Conservation (phyloP, 768 basidiomycete species). For the Mycena chlorophos region DNA sequence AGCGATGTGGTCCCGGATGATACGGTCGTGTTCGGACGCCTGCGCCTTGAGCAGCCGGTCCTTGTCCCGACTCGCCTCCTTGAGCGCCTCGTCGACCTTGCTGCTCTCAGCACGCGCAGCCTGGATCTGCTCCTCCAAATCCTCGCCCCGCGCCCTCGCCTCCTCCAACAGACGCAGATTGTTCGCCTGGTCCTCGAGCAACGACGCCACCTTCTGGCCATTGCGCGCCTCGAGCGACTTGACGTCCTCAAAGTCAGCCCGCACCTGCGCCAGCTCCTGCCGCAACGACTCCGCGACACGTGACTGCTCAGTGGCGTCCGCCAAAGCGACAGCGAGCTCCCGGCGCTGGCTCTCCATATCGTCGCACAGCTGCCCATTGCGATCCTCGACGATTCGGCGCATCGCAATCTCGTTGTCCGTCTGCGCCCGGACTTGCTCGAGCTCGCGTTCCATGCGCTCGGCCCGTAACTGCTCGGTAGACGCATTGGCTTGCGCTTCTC, state of each 20-base stretch:
- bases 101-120: constrained; percentile 71
- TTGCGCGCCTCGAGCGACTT: constrained; percentile 67
- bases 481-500: constrained; percentile 38
- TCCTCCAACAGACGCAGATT: constrained; percentile 73
- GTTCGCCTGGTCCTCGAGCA: constrained; percentile 77
- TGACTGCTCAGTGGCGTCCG: constrained; percentile 70
- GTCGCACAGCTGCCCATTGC: constrained; percentile 55
- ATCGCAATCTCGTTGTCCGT: constrained; percentile 63
- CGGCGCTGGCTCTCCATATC: constrained; percentile 58
- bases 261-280: constrained; percentile 62
- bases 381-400: constrained; percentile 62
- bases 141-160: constrained; percentile 70
- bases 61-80: constrained; percentile 72
- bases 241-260: constrained; percentile 64
- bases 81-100: constrained; percentile 65
- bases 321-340: constrained; percentile 56
- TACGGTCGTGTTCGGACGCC: constrained; percentile 62
- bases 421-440: constrained; percentile 62
- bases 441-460: constrained; percentile 61
- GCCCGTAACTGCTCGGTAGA: constrained; percentile 52
- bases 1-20: constrained; percentile 83
- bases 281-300: constrained; percentile 57
- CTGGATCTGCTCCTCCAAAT: constrained; percentile 74
- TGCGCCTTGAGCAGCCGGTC: constrained; percentile 73
- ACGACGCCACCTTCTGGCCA: constrained; percentile 56